These are phyloP conservation scores for Ambrosia artemisiifolia DNA, from an alignment of 129 eudicot genomes.

Conservation along the genomic window DNA sequence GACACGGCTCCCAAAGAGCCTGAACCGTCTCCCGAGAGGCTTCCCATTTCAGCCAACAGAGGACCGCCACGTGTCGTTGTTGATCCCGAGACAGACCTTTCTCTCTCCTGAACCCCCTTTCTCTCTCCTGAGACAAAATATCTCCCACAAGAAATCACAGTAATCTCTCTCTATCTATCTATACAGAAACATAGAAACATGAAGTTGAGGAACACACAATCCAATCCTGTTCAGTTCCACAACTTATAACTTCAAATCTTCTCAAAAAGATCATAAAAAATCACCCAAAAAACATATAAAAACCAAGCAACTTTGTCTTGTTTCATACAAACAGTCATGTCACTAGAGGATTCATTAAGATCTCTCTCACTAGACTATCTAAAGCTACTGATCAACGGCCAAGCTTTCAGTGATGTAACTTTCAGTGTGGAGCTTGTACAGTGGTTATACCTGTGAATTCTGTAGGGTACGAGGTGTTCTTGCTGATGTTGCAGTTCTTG, in stretches of 20 bases:
- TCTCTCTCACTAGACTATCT: constrained; percentile 92
- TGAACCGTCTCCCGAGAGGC: too few species aligned
- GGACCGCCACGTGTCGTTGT: too few species aligned
- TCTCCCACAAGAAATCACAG: constrained; percentile 38
- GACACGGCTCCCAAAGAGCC: too few species aligned
- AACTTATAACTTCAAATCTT: neutral
- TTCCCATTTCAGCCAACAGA: too few species aligned
- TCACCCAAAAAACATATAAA: neutral
- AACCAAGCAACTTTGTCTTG: neutral
- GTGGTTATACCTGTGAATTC: constrained; percentile 88
- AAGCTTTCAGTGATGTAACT: constrained; percentile 93
- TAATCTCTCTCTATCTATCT: constrained; percentile 16
- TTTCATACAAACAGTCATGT: constrained; percentile 31
- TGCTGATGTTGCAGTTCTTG: constrained; percentile 90
- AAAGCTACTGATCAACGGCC: constrained; percentile 94
- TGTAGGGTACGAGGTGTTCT: constrained; percentile 91
- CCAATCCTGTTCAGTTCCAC: neutral
- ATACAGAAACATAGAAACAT: constrained; percentile 21
- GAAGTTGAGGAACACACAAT: constrained; percentile 19
- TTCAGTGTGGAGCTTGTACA: constrained; percentile 90
- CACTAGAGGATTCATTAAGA: constrained; percentile 76
- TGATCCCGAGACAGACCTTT: too few species aligned
- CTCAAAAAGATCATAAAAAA: neutral
- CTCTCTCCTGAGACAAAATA: constrained; percentile 15
- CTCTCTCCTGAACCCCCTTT: too few species aligned